Base-by-base conservation (phyloP, 495 filamentous ascomycete genomes). In the Friedmanniomyces simplex region DNA sequence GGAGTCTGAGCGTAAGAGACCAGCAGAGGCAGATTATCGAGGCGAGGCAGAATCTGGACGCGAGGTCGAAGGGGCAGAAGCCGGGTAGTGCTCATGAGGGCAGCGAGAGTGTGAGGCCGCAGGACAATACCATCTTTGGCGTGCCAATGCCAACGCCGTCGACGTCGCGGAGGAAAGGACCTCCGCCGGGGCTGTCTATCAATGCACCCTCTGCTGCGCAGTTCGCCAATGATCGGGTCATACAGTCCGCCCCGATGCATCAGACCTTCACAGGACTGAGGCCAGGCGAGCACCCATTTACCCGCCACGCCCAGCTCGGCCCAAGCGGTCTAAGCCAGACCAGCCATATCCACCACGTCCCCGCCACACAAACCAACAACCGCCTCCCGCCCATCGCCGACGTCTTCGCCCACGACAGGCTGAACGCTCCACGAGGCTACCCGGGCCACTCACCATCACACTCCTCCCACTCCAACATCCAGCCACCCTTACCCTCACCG, bases 21-120 rank as follows among this genome's bases (percentile, higher is more conserved):
- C 90, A 95, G 63, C 93, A 98, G 69, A 79, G 89, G 57, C 88
- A 86, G 54, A 95, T 98, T 57, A 98, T 98, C 59, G 91, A 97
- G 72, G 83, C 87, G 45, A 82, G 93, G 66, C 91, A 96, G 63
- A 88, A 43, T 20, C 14, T n/a, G 39, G 39, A 43, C 14, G 39
- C 39, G 39, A 43, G 39, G n/a, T n/a, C n/a, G 18, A 87, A 65
- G 51, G 87, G 89, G 13, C 85, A 84, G 34, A 91, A 89, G 66
- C 83, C 86, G 59, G 72, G 76, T 48, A 85, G 85, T 22, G 79
- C 84, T 26, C 82, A 84, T 50, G 84, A 80, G n/a, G n/a, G n/a
- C n/a, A 65, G 69, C 20, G 72, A 69, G 20, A 73, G 66, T 75
- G 64, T 67, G 76, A 69, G 74, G 79, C 67, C 52, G 16, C 77